Percentiles rank a stretch among this genome's conserved stretches.
phyloP scores from a whole-genome alignment of 1,139 yeast genomes.

The Arxiozyma bovina region DNA sequence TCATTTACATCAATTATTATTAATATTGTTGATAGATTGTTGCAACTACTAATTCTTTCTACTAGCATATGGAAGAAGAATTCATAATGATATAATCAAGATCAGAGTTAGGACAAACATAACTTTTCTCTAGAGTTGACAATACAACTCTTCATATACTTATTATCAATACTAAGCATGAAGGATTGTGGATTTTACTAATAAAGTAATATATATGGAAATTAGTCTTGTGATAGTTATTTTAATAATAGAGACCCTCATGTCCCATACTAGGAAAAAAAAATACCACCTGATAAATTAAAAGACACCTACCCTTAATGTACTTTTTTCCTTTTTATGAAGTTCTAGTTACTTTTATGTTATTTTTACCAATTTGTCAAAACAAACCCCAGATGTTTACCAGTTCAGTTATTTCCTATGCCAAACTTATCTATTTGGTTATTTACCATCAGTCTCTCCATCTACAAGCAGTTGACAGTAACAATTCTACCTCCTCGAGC shows the following conservation, averaged over 20 bases:
- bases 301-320: not conserved
- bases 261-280: too few relatives aligned
- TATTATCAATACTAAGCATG: not conserved
- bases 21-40: not conserved
- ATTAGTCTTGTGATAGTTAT: not conserved
- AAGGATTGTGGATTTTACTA: too few relatives aligned
- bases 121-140: not conserved
- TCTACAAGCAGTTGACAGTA: not conserved
- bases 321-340: not conserved
- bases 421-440: too few relatives aligned
- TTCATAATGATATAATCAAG: not conserved
- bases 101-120: too few relatives aligned
- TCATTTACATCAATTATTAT: not conserved
- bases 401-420: not conserved
- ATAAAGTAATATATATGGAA: too few relatives aligned
- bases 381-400: not conserved
- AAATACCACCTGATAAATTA: not conserved
- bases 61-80: too few relatives aligned
- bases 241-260: too few relatives aligned
- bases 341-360: not conserved
- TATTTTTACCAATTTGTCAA: not conserved
- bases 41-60: too few relatives aligned
- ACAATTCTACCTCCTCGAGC: not conserved
- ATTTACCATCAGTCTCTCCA: too few relatives aligned
- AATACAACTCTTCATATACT: too few relatives aligned